Base-by-base conservation (phyloP, 345 rosid genomes). In the Angophora floribunda region DNA sequence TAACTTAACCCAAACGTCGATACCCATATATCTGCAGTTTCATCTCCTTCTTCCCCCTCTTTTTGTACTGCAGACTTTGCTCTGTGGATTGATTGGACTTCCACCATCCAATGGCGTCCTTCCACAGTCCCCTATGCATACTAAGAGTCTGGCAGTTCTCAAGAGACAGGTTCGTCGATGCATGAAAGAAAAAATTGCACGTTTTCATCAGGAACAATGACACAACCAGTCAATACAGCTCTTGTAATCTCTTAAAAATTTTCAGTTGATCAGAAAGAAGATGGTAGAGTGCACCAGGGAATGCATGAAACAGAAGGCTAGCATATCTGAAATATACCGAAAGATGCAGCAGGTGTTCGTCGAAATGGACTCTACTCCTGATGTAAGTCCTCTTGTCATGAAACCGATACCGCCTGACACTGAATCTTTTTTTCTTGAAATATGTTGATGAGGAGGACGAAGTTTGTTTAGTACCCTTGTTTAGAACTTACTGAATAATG, bases 51-150 rank as follows among this genome's bases (percentile, higher is more conserved):
- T 36, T 22, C 30, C n/a, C 47, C 45, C 15, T 45, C 87, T 24
- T 45, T 67, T 78, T 26, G 44, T 63, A 70, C 7, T 30, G 21
- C 51, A 85, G 93, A 91, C 94, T 50, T 86, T 92, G 87, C 24
- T 93, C 3, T 89, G 93, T 67, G 94, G 93, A 89, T 87, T 93
- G 91, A 59, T 89, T 63, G 92, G 94, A 51, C 90, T 91, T 80
- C 93, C 92, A 41, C 94, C 94, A 51, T 88, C 91, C 36, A 91
- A 93, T 87, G 92, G 94, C 24, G 92, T 93, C 24, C 93, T 93
- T 47, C 93, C 94, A 6, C 93, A 93, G 51, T 93, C 94, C 51
- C 93, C 94, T 5, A 93, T 91, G 93, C 94, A 92, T 67, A 92
- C 92, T 1, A 91, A 90, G 89, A 89, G 94, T 15, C 91, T 88